Evolutionary conservation across 768 basidiomycete genomes (phyloP), one percentile per base, ranked within the genome.

Genomic region (Termitomyces sp.): DNA sequence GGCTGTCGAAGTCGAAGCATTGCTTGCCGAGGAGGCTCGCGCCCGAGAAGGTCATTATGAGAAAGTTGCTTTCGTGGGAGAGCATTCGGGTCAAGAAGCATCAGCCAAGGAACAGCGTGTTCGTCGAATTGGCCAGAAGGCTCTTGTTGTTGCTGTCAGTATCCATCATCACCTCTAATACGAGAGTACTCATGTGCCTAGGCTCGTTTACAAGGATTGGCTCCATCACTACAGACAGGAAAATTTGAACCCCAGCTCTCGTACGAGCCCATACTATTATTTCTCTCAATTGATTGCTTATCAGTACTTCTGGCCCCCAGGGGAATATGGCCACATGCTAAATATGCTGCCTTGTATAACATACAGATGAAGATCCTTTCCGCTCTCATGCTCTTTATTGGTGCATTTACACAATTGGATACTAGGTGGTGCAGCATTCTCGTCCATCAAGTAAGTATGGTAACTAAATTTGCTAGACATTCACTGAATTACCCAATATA

Each of bases 391-490:
- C 61, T 78, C 11, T 64, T 78, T 16, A 70, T 65, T 31, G 69
- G 72, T 15, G 71, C 75, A 7, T 76, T 78, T 52, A 60, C 68
- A 2, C 73, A 72, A 31, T 61, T 77, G 12, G 73, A 76, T 59
- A 63, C 71, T 3, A 72, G 69, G 36, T 77, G 76, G 75, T 77
- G 77, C 53, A 73, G 71, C 49, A 69, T 73, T 12, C 63, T 78
- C 7, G 72, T 78, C 31, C 73, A 75, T 51, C 64, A 69, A 53
- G 76, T 76, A 54, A 45, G 70, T 32, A 22, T 57, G 27, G 29
- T 42, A 2, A 38, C 25, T 43, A 6, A 20, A 18, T 25, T 1
- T 52, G 16, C 42, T 33, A 18, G 10, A 33, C 12, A 0, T 5
- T 12, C 15, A 20, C n/a, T 18, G 31, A 20, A 44, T 18, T 53